Percentiles rank a stretch among this genome's conserved stretches.
Conservation (phyloP, 139 green algal genomes). For the Desmodesmus armatus region DNA sequence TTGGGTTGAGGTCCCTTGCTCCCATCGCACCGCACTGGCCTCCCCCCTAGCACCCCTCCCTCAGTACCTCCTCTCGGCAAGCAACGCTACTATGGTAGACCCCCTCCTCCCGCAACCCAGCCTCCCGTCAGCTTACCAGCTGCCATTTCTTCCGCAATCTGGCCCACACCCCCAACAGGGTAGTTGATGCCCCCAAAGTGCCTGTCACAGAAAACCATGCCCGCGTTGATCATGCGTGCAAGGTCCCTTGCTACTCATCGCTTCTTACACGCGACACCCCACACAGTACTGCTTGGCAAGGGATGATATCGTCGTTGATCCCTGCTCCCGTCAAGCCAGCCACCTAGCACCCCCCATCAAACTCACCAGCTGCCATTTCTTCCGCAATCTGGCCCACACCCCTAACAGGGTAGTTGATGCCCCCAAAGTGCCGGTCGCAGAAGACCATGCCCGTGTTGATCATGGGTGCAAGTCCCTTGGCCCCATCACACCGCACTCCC, state of each 20-base stretch:
- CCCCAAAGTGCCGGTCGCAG: constrained; percentile 91
- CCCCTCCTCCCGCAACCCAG: no score
- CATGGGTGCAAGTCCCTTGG: no score
- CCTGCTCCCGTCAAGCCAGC: no score
- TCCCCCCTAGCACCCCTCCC: no score
- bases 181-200: constrained; percentile 99
- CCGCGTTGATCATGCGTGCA: constrained; percentile 97
- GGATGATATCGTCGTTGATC: no score
- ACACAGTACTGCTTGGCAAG: no score
- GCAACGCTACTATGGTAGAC: no score
- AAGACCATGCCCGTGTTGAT: constrained; percentile 96
- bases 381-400: constrained; percentile 91
- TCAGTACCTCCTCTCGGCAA: no score
- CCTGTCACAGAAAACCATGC: constrained; percentile 89
- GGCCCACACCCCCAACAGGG: constrained; percentile 89
- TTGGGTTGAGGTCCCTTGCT: no score
- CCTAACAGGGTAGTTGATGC: constrained; percentile 96
- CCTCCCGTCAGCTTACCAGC: constrained; percentile 71
- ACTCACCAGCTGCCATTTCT: constrained; percentile 72
- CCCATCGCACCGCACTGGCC: no score
- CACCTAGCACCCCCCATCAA: neutral
- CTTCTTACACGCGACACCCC: no score
- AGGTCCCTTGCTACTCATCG: no score
- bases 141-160: constrained; percentile 83
- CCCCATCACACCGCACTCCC: neutral